These are phyloP conservation scores for Dendrobium officinale DNA, from an alignment of 106 monocot genomes.

Conservation along the genomic window DNA sequence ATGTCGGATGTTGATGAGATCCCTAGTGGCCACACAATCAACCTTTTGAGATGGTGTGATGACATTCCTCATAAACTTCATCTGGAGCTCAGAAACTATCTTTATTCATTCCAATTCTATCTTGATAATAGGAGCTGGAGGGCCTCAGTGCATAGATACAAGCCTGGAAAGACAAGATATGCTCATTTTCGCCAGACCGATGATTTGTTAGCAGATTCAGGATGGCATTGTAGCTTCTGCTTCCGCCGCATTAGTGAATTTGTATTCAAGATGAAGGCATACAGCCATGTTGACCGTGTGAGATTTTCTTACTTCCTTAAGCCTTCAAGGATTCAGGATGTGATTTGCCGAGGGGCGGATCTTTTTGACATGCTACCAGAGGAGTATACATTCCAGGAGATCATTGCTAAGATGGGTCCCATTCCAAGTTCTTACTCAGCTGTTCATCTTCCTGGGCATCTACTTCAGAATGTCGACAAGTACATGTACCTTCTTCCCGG, in stretches of 20 bases:
- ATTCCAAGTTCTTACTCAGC: constrained; percentile 65
- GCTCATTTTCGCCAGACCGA: constrained; percentile 78
- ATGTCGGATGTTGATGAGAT: constrained; percentile 95
- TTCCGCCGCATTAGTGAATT: constrained; percentile 71
- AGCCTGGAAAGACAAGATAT: constrained; percentile 63
- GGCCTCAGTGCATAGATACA: constrained; percentile 69
- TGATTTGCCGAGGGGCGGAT: constrained; percentile 74
- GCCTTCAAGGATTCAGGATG: constrained; percentile 67
- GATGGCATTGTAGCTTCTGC: constrained; percentile 96
- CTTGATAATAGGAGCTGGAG: constrained; percentile 86
- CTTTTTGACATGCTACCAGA: constrained; percentile 95
- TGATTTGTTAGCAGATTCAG: constrained; percentile 69
- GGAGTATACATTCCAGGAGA: constrained; percentile 78
- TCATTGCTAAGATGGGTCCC: constrained; percentile 75
- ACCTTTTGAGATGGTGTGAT: constrained; percentile 83
- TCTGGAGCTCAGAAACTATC: constrained; percentile 70
- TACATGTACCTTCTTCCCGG: constrained; percentile 66
- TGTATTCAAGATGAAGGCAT: constrained; percentile 84
- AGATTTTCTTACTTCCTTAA: constrained; percentile 59
- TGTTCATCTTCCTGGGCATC: constrained; percentile 54
- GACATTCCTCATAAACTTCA: constrained; percentile 70
- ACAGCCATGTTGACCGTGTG: constrained; percentile 78
- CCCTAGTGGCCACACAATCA: constrained; percentile 82
- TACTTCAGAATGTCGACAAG: constrained; percentile 49
- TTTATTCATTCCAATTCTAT: constrained; percentile 82